Percentiles rank a stretch among this genome's conserved stretches.
phyloP scores from a whole-genome alignment of 441 rosid genomes.

The Corymbia citriodora region DNA sequence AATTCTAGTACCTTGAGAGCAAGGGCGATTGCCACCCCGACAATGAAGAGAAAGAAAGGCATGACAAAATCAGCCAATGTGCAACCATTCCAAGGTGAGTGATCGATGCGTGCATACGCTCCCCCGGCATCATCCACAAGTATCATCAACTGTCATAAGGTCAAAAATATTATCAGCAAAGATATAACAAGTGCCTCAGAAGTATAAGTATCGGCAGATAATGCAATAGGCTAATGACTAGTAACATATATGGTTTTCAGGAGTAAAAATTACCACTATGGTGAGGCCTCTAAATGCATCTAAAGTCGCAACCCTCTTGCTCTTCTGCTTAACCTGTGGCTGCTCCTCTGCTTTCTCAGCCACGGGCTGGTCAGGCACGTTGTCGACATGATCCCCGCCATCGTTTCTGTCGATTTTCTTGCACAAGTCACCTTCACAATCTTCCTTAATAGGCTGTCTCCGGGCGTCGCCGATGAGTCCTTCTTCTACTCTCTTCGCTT shows the following conservation, averaged over 20 bases:
- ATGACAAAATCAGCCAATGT: conserved; percentile 64
- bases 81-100: conserved; percentile 73
- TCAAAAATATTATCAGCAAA: background rate
- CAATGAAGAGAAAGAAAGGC: conserved; percentile 75
- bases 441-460: background rate
- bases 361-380: background rate
- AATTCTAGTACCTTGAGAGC: conserved; percentile 56
- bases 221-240: background rate
- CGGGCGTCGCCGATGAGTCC: conserved; percentile 16
- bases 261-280: conserved; percentile 27
- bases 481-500: conserved; percentile 45
- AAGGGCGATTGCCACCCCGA: conserved; percentile 62
- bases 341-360: conserved; percentile 12
- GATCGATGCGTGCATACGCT: conserved; percentile 47
- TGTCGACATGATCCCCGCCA: background rate
- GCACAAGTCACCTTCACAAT: background rate
- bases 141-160: conserved; percentile 43
- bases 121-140: conserved; percentile 57
- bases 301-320: conserved; percentile 55
- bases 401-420: background rate
- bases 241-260: background rate
- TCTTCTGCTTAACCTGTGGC: conserved; percentile 29
- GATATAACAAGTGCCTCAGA: background rate
- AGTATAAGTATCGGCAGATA: background rate
- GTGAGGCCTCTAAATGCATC: conserved; percentile 77